These are phyloP conservation scores for Wickerhamiella cacticola DNA, from an alignment of 805 yeast species.

Conservation along the genomic window DNA sequence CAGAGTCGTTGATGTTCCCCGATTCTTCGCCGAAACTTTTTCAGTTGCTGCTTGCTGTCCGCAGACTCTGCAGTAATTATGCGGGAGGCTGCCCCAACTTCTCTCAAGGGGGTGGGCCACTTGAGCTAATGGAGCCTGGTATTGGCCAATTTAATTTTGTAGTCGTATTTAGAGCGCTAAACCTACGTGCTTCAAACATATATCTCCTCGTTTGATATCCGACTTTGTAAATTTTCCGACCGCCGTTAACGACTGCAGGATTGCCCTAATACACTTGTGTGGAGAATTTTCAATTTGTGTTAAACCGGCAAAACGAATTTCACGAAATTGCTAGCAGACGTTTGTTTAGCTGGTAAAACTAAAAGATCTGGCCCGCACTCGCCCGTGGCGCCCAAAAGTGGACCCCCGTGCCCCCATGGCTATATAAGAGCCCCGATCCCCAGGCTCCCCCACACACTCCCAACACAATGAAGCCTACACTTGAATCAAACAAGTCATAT, in stretches of 20 bases:
- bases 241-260: constrained; percentile 1
- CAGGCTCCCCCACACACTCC: neutral
- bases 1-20: neutral
- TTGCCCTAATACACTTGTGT: constrained; percentile 1
- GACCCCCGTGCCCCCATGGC: no score
- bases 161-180: no score
- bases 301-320: no score
- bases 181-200: no score
- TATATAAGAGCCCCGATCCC: neutral
- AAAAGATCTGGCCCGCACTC: no score
- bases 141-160: no score
- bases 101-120: neutral
- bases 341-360: no score
- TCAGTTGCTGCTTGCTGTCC: neutral
- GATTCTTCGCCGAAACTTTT: neutral
- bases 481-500: constrained; percentile 15
- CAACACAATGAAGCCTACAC: constrained; percentile 1
- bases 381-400: no score
- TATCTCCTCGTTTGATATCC: no score
- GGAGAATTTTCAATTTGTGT: constrained; percentile 1
- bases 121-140: no score
- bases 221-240: no score
- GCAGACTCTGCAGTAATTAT: neutral
- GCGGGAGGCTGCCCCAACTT: constrained; percentile 1
- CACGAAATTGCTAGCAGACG: no score